Base-by-base conservation (phyloP, 129 eudicot species). In the Pseudognaphalium luteoalbum region DNA sequence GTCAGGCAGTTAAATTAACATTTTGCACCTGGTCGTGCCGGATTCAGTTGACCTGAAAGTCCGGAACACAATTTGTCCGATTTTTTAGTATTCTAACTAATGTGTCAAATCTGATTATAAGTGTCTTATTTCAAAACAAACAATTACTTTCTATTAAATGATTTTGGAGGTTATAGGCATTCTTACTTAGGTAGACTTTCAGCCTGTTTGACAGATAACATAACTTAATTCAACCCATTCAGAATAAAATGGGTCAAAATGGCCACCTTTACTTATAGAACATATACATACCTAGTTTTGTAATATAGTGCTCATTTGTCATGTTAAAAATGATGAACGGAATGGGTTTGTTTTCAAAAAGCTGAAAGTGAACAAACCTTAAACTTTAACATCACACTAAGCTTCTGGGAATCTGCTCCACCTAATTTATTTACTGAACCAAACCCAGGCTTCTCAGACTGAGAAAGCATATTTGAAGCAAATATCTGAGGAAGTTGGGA, bases 381-480 rank as follows among this genome's bases (percentile, higher is more conserved):
- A 64, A 92, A 92, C 84, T 92, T 92, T 44, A 89, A 78, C 29
- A 80, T 78, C 61, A 90, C 98, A 88, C 98, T 92, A 71, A 85
- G 85, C 81, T 90, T 92, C 73, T 92, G 98, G 62, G 85, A 88
- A 73, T 92, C 98, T 41, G 83, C 90, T 85, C 98, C 98, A 76
- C 98, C 96, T 65, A 88, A 83, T 84, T 92, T 92, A 77, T 77
- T 68, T 73, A 90, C 59, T 50, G 96, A 77, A 56, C 96, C 96
- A 75, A 64, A 85, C 5, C 83, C 90, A 75, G 91, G 88, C 77
- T 84, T 87, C 82, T 82, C 91, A 11, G 89, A 78, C 68, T 77
- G 86, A 58, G 80, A 67, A 81, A 83, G 87, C 88, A 90, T 73
- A 77, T 76, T 83, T 35, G 92, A 83, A 2, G 90, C 92, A 87